Evolutionary conservation across 306 rosid genomes (phyloP).

Genomic region (Ceratonia siliqua): DNA sequence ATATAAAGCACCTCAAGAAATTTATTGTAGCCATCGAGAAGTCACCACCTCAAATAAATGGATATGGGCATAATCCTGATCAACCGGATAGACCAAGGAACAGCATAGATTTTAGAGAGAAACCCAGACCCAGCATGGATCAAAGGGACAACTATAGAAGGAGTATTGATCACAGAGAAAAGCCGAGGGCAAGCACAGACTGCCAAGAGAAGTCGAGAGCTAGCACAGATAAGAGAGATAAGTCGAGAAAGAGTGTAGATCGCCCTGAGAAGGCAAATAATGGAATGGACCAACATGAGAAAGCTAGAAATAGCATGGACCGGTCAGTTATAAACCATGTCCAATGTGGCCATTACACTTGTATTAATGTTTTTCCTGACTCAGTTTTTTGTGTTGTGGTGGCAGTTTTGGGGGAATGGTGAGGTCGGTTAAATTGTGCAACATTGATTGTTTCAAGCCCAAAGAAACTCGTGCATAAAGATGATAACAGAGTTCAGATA

Average conservation of each 20-base stretch:
- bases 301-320: conserved; percentile 81
- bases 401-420: conserved; percentile 92
- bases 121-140: conserved; percentile 66
- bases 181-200: conserved; percentile 56
- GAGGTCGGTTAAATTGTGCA: conserved; percentile 90
- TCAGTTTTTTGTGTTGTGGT: conserved; percentile 32
- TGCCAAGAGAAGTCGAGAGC: conserved; percentile 65
- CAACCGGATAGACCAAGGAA: conserved; percentile 66
- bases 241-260: conserved; percentile 66
- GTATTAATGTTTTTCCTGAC: conserved; percentile 38
- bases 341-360: not conserved
- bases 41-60: conserved; percentile 45
- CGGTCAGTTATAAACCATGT: conserved; percentile 51
- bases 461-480: conserved; percentile 59
- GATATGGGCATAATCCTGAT: conserved; percentile 43
- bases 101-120: conserved; percentile 81
- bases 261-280: conserved; percentile 49
- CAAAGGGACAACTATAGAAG: conserved; percentile 57
- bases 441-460: conserved; percentile 91
- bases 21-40: conserved; percentile 66
- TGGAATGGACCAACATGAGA: conserved; percentile 61
- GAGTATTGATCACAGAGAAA: conserved; percentile 49
- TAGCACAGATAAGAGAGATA: conserved; percentile 68
- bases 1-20: conserved; percentile 88
- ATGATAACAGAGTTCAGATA: conserved; percentile 32